These are phyloP conservation scores for Pseudogymnoascus sp. DNA, from an alignment of 2,329 filamentous ascomycete genomes.

Conservation along the genomic window DNA sequence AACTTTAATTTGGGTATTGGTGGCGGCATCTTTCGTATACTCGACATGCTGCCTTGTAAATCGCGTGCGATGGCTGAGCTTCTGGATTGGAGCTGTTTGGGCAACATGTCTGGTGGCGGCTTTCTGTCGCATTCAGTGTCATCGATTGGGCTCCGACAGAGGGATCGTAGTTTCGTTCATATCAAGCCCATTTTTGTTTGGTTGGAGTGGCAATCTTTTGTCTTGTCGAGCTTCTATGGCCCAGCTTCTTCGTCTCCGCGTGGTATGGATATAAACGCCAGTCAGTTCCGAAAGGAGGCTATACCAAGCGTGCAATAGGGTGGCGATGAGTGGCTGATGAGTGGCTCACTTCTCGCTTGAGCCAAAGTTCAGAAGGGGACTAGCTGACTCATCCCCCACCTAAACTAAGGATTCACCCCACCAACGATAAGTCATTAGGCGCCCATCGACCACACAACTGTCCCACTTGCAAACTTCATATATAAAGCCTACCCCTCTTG, in stretches of 20 bases:
- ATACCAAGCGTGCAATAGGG: background rate
- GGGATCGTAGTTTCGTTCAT: background rate
- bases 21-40: background rate
- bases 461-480: constrained; percentile 12
- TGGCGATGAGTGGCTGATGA: background rate
- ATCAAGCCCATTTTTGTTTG: background rate
- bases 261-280: background rate
- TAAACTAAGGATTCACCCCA: constrained; percentile 7
- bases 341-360: constrained; percentile 2
- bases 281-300: background rate
- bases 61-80: background rate
- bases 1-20: background rate
- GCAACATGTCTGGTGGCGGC: background rate
- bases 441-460: constrained; percentile 11
- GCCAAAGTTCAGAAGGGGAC: constrained; percentile 6
- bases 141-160: constrained; percentile 4
- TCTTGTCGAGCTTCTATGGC: background rate
- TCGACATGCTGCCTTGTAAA: background rate
- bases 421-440: constrained; percentile 12
- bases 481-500: constrained; percentile 9
- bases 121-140: background rate
- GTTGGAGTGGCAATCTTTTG: background rate
- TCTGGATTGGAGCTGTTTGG: background rate
- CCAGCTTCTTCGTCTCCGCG: background rate
- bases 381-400: constrained; percentile 9